Base-by-base conservation (phyloP, 202 grass and related monocot species). In the Brachypodium distachyon region DNA sequence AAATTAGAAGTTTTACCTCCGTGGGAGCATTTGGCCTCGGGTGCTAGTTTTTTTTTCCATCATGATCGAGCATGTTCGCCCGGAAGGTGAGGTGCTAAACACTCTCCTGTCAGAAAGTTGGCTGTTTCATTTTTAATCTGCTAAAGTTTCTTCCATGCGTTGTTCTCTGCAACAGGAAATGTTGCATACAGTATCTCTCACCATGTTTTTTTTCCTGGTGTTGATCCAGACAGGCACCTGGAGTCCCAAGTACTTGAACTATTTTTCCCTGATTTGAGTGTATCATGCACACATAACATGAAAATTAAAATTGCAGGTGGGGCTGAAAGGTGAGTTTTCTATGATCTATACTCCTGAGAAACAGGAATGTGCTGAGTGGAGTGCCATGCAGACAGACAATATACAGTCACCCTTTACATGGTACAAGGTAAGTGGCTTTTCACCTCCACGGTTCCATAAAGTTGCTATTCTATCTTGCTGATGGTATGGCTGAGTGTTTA, bases 361-460 rank as follows among this genome's bases (percentile, higher is more conserved):
- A 33, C 86, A 97, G 74, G 62, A 51, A 60, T 84, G 29, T 84
- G 77, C 63, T 43, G 53, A 80, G 60, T 97, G 94, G 94, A 90
- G 53, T 37, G 77, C 84, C 26, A 79, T 97, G 83, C 70, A 94
- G 53, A 58, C 47, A n/a, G 87, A 79, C 36, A 67, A 77, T 79
- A 76, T 70, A 14, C 51, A 78, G 52, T 91, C 88, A 44, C 73
- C 86, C 64, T 94, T 97, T 72, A 90, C 77, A 72, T 97, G 91
- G 94, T 97, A 90, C 89, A 94, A 94, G 88, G 94, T 97, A 87
- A 81, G 58, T 51, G 29, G 43, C 47, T 68, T 74, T 85, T 76
- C n/a, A 76, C 64, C 16, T 58, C 49, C n/a, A n/a, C n/a, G n/a
- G n/a, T n/a, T n/a, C n/a, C 50, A 81, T 61, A 60, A 59, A 69